phyloP scores from a whole-genome alignment of 2,329 filamentous ascomycete genomes.

The Sporothrix pseudoabietina region DNA sequence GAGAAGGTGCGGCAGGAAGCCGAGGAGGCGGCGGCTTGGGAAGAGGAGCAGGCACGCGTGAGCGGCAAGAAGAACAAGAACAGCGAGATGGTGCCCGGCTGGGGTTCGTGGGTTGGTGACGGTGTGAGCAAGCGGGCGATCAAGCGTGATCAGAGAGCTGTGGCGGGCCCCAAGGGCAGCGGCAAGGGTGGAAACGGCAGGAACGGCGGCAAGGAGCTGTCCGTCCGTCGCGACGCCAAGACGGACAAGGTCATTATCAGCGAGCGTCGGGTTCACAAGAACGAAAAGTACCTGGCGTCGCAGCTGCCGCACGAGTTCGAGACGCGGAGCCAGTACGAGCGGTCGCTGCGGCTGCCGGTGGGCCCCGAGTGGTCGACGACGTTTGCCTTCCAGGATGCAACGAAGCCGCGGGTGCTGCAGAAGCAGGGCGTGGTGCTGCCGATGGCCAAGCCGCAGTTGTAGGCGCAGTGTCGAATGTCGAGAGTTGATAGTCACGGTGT shows the following conservation, averaged over 20 bases:
- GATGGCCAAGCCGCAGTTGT: conserved; percentile 71
- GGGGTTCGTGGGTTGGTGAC: conserved; percentile 88
- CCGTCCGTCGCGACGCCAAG: conserved; percentile 79
- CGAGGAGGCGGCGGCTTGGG: conserved; percentile 79
- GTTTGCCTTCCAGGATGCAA: conserved; percentile 84
- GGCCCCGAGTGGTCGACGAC: conserved; percentile 98
- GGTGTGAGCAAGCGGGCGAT: conserved; percentile 73
- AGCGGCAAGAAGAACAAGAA: conserved; percentile 59
- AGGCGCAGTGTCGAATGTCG: not conserved
- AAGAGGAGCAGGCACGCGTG: conserved; percentile 62
- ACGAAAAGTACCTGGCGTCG: conserved; percentile 81
- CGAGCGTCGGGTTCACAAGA: conserved; percentile 90
- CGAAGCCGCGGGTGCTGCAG: conserved; percentile 84
- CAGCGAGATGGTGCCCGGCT: conserved; percentile 86
- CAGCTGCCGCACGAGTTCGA: conserved; percentile 89
- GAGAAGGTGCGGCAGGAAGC: conserved; percentile 74
- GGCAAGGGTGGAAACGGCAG: conserved; percentile 52
- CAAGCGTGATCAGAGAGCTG: conserved; percentile 54
- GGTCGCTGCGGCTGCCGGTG: conserved; percentile 80
- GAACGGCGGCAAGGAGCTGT: conserved; percentile 62
- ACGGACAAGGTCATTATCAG: conserved; percentile 86
- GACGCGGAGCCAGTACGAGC: conserved; percentile 84
- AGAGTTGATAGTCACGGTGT: not conserved
- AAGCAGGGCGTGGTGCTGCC: conserved; percentile 90
- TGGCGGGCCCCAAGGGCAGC: conserved; percentile 50